Evolutionary conservation across 2,329 filamentous ascomycete genomes (phyloP).

Genomic region (Coniella lustricola): DNA sequence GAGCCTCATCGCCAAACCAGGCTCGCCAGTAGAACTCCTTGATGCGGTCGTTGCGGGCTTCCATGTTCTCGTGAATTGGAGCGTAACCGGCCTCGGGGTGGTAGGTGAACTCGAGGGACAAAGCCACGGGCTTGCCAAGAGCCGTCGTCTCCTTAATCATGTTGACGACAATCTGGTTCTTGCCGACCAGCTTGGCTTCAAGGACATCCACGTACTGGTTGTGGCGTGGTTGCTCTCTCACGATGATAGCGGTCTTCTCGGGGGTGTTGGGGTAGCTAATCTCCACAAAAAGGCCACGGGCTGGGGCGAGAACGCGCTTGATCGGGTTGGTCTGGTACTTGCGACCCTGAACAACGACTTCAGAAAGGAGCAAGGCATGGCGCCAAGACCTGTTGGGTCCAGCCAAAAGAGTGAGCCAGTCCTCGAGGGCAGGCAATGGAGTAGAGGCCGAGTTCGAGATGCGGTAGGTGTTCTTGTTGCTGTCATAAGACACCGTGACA

Average conservation of each 20-base stretch:
- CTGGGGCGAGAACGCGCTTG: constrained; percentile 81
- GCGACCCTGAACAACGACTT: constrained; percentile 90
- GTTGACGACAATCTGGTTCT: constrained; percentile 78
- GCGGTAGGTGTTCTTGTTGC: constrained; percentile 75
- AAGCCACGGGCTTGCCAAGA: constrained; percentile 69
- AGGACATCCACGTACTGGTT: constrained; percentile 86
- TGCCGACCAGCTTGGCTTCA: constrained; percentile 67
- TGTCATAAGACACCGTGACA: constrained; percentile 73
- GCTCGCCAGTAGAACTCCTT: constrained; percentile 99
- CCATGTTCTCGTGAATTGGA: constrained; percentile 96
- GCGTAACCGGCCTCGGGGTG: constrained; percentile 93
- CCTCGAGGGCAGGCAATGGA: constrained; percentile 68
- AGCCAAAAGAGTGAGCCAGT: constrained; percentile 83
- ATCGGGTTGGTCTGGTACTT: constrained; percentile 97
- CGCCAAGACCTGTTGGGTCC: constrained; percentile 85
- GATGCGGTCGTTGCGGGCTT: constrained; percentile 91
- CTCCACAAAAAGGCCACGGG: constrained; percentile 82
- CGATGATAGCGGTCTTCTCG: constrained; percentile 72
- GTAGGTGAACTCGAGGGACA: constrained; percentile 86
- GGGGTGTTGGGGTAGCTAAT: constrained; percentile 76
- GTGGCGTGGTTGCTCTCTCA: constrained; percentile 79
- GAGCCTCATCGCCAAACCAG: constrained; percentile 85
- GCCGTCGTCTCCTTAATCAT: constrained; percentile 92
- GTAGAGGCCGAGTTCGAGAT: constrained; percentile 69
- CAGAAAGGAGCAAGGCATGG: constrained; percentile 86